These are phyloP conservation scores for Remersonia thermophila DNA, from an alignment of 2,329 filamentous ascomycete species.

Conservation along the genomic window DNA sequence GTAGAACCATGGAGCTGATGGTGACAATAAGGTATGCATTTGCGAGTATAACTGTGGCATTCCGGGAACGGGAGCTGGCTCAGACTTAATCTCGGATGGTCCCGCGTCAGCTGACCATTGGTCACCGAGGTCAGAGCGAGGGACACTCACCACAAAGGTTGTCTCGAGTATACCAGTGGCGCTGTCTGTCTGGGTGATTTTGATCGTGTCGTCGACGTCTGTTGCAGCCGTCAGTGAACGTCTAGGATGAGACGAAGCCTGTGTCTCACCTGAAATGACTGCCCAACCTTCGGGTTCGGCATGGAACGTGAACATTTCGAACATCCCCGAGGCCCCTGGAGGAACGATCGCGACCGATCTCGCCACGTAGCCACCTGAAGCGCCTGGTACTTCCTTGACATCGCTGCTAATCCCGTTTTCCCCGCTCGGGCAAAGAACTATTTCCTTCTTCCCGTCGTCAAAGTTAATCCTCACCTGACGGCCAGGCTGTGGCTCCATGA, in stretches of 20 bases:
- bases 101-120: background rate
- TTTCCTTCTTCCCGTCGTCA: constrained; percentile 25
- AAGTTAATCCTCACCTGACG: constrained; percentile 55
- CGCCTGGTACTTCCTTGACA: constrained; percentile 37
- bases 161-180: constrained; percentile 68
- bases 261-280: constrained; percentile 57
- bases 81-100: constrained; percentile 30
- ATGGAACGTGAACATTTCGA: constrained; percentile 59
- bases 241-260: background rate
- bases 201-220: constrained; percentile 95
- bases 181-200: constrained; percentile 71
- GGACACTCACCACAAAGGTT: constrained; percentile 51
- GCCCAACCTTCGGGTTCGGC: constrained; percentile 71
- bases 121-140: background rate
- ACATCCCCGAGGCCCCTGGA: constrained; percentile 38
- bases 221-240: constrained; percentile 9
- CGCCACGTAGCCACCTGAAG: constrained; percentile 32
- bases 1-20: constrained; percentile 74
- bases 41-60: constrained; percentile 77
- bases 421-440: constrained; percentile 57
- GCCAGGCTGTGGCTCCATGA: constrained; percentile 62
- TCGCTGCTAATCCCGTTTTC: constrained; percentile 61
- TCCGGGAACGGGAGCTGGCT: constrained; percentile 56
- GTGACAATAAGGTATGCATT: constrained; percentile 40
- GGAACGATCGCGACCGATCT: constrained; percentile 39